Evolutionary conservation across 1,284 basidiomycete genomes (phyloP).

Genomic region (Omphalotus olearius): DNA sequence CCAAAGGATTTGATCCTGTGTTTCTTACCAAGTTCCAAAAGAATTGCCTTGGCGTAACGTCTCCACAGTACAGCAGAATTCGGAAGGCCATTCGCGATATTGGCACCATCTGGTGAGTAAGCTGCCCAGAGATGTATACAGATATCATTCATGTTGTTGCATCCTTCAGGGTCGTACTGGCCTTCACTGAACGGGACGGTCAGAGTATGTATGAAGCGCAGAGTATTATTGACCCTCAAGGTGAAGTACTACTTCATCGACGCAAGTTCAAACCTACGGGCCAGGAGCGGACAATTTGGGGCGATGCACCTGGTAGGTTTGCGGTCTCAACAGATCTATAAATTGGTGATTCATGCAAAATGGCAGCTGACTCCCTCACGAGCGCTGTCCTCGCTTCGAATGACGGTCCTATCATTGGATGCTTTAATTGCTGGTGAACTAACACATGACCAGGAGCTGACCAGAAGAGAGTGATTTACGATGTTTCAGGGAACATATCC

Average conservation of each 20-base stretch:
- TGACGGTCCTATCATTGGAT: slow-evolving; percentile 13
- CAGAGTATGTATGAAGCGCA: slow-evolving; percentile 19
- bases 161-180: slow-evolving; percentile 16
- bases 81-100: slow-evolving; percentile 14
- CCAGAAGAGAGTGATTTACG: too few species aligned
- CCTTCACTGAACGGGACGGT: slow-evolving; percentile 17
- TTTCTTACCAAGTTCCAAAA: slow-evolving; percentile 16
- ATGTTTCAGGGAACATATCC: slow-evolving; percentile 17
- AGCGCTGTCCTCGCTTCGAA: slow-evolving; percentile 15
- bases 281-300: slow-evolving; percentile 21
- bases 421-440: slow-evolving; percentile 17
- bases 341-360: not conserved
- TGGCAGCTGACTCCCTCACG: slow-evolving; percentile 15
- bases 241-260: slow-evolving; percentile 17
- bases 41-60: slow-evolving; percentile 13
- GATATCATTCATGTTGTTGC: not conserved
- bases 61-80: slow-evolving; percentile 14
- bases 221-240: slow-evolving; percentile 15
- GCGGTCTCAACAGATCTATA: not conserved
- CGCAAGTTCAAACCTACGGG: slow-evolving; percentile 20
- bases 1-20: slow-evolving; percentile 13
- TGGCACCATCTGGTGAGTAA: slow-evolving; percentile 14
- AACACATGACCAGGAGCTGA: not conserved
- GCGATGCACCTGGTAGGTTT: slow-evolving; percentile 17
- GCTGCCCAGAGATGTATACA: not conserved